Evolutionary conservation across 192 early-diverging fungal genomes (phyloP).

Genomic region (Umbelopsis isabellina): DNA sequence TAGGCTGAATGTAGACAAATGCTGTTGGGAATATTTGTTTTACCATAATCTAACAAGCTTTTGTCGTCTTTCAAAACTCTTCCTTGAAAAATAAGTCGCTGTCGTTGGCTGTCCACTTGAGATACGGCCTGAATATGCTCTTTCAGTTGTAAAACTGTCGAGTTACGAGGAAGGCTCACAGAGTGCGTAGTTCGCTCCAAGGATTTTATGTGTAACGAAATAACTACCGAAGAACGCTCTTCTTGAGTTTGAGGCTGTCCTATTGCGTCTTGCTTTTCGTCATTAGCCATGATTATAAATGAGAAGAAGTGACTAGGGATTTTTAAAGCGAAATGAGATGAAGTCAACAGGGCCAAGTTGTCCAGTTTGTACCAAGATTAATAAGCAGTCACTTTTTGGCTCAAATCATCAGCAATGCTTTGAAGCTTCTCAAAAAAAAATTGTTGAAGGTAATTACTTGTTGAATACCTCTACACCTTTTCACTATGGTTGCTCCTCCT

Average conservation of each 20-base stretch:
- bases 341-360: background rate
- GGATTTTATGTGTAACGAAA: conserved; percentile 34
- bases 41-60: conserved; percentile 49
- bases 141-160: conserved; percentile 50
- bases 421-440: background rate
- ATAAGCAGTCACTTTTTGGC: background rate
- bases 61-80: conserved; percentile 51
- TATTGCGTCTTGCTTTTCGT: conserved; percentile 16
- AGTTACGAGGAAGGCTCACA: conserved; percentile 38
- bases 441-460: background rate
- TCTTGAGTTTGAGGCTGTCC: conserved; percentile 5
- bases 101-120: conserved; percentile 45
- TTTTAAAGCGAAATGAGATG: background rate
- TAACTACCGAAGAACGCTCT: conserved; percentile 6
- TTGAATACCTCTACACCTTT: background rate
- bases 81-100: conserved; percentile 55
- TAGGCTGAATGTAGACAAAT: background rate
- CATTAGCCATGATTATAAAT: conserved; percentile 14
- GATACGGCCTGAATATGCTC: conserved; percentile 42
- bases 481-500: conserved; percentile 9
- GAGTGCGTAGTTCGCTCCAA: conserved; percentile 40
- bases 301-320: background rate
- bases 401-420: background rate
- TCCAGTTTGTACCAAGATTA: background rate
- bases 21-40: background rate